These are phyloP conservation scores for Russula foetens DNA, from an alignment of 768 basidiomycete genomes.

Conservation along the genomic window DNA sequence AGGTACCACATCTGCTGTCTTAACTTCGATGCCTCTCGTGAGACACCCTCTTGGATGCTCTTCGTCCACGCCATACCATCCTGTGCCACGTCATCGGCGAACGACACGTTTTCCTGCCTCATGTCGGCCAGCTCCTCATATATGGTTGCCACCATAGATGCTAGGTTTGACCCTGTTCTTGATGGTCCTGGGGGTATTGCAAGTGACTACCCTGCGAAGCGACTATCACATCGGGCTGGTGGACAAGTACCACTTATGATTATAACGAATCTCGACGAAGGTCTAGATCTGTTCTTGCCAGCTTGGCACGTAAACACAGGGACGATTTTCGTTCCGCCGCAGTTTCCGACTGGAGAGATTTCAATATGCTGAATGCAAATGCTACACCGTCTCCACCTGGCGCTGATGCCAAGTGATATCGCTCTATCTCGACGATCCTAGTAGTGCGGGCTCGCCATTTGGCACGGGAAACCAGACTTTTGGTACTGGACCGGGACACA, in stretches of 20 bases:
- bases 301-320: slow-evolving; percentile 22
- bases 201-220: slow-evolving; percentile 32
- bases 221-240: slow-evolving; percentile 28
- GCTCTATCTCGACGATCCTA: slow-evolving; percentile 36
- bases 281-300: slow-evolving; percentile 21
- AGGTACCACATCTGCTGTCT: slow-evolving; percentile 28
- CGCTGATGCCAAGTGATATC: slow-evolving; percentile 23
- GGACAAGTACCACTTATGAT: slow-evolving; percentile 37
- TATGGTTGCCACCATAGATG: slow-evolving; percentile 12
- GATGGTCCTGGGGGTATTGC: slow-evolving; percentile 36
- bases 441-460: slow-evolving; percentile 38
- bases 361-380: slow-evolving; percentile 1
- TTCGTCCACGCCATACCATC: slow-evolving; percentile 32
- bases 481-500: slow-evolving; percentile 33
- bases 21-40: slow-evolving; percentile 27
- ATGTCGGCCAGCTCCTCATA: slow-evolving; percentile 19
- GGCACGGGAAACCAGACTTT: slow-evolving; percentile 40
- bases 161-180: slow-evolving; percentile 32
- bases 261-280: slow-evolving; percentile 40
- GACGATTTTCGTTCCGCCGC: slow-evolving; percentile 30
- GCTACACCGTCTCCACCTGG: slow-evolving; percentile 15
- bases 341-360: slow-evolving; percentile 1
- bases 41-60: slow-evolving; percentile 32
- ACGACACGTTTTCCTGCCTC: slow-evolving; percentile 32
- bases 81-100: slow-evolving; percentile 25